Base-by-base conservation (phyloP, 2,329 filamentous ascomycete genomes). In the Alternaria sp. region DNA sequence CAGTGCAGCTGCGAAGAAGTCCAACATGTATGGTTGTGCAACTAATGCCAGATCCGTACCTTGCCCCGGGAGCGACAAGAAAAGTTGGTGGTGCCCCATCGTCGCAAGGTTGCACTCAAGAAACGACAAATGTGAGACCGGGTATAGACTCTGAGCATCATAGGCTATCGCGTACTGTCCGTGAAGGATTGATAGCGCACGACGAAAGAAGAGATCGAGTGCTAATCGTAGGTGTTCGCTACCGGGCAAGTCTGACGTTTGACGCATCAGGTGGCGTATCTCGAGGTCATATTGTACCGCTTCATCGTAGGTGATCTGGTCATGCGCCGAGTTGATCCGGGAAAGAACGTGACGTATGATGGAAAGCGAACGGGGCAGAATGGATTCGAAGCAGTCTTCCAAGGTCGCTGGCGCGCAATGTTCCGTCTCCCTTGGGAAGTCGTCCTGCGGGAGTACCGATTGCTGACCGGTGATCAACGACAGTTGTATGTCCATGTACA, bases 11-110 rank as follows among this genome's bases (percentile, higher is more conserved):
- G 68, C 58, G 18, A 72, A 64, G 18, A 74, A 73, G 43, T 72
- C 71, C 41, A 71, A 18, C 67, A 72, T 68, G n/a, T 71, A 73
- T n/a, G 64, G 67, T 8, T 68, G 62, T 25, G 58, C 56, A 15
- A 74, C 46, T 6, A 72, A 46, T 18, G 63, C 51, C 2, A 65
- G 50, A 21, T 73, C 64, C 6, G 55, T 6, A 6, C 26, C 3
- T 2, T 21, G 47, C 18, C 4, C n/a, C 5, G n/a, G 18, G 28
- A 18, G 8, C 3, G 18, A 50, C 9, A 12, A 12, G 11, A 6
- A 26, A 10, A 3, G 18, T 33, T 50, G 47, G 11, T 33, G 26
- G 9, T 33, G 26, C 26, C n/a, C 28, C 26, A 50, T 50, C 47
- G 9, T 6, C 18, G 18, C n/a, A 50, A 50, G n/a, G 3, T 21